Conservation (phyloP, 768 basidiomycete genomes). For the Gloeophyllum trabeum region DNA sequence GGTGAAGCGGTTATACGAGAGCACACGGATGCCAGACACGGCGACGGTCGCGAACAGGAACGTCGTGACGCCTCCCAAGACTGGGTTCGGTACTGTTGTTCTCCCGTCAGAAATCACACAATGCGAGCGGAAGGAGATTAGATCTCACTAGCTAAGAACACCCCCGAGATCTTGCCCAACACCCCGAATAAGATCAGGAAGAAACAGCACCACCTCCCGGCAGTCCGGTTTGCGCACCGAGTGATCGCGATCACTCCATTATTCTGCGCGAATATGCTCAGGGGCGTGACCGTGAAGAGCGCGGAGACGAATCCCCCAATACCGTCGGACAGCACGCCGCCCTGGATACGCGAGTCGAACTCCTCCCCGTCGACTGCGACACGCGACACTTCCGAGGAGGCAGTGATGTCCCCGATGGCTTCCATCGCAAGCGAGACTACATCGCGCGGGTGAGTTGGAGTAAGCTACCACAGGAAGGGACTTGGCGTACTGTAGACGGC, state of each 20-base stretch:
- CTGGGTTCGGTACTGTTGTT: slow-evolving; percentile 57
- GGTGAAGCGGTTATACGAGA: slow-evolving; percentile 47
- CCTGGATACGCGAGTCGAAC: slow-evolving; percentile 77
- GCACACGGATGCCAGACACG: slow-evolving; percentile 59
- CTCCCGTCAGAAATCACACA: not conserved
- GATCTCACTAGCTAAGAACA: slow-evolving; percentile 62
- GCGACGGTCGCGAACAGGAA: slow-evolving; percentile 76
- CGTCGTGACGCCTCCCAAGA: slow-evolving; percentile 78
- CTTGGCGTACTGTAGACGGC: slow-evolving; percentile 38
- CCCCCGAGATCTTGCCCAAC: slow-evolving; percentile 72
- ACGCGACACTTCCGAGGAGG: slow-evolving; percentile 72
- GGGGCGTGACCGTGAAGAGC: slow-evolving; percentile 70
- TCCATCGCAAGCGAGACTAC: slow-evolving; percentile 73
- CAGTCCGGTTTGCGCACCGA: slow-evolving; percentile 69
- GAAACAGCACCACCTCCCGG: slow-evolving; percentile 69
- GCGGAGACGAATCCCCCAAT: slow-evolving; percentile 71
- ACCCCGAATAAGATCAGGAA: slow-evolving; percentile 77
- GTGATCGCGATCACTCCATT: slow-evolving; percentile 80
- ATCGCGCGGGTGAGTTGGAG: not conserved
- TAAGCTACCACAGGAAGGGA: slow-evolving; percentile 7
- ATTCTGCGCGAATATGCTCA: slow-evolving; percentile 75
- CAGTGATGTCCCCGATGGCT: slow-evolving; percentile 78
- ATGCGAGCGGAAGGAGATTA: not conserved
- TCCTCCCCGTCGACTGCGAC: slow-evolving; percentile 62
- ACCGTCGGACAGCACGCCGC: slow-evolving; percentile 77